Percentiles rank a stretch among this genome's conserved stretches.
Evolutionary conservation across 2,329 filamentous ascomycete genomes (phyloP).

Genomic region (Helotiales sp.): DNA sequence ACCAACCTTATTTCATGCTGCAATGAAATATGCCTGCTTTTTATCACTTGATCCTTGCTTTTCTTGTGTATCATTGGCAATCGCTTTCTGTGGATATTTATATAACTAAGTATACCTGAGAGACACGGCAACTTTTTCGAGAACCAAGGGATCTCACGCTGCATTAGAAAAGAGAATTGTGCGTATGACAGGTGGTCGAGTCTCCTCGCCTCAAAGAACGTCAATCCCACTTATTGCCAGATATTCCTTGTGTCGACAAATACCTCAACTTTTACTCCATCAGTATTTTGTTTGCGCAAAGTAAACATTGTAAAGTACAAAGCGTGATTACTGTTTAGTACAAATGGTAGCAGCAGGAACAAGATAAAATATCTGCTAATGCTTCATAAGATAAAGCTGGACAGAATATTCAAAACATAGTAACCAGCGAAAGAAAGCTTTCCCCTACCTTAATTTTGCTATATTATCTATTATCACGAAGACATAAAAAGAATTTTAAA

Average conservation of each 20-base stretch:
- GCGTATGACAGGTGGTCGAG: background rate
- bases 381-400: background rate
- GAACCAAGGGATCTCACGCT: background rate
- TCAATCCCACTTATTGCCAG: background rate
- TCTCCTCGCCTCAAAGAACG: background rate
- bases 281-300: background rate
- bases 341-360: background rate
- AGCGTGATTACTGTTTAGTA: background rate
- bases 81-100: background rate
- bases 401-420: background rate
- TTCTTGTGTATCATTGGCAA: conserved; percentile 2
- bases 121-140: background rate
- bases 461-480: background rate
- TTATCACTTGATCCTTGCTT: background rate
- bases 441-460: background rate
- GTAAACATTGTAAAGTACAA: background rate
- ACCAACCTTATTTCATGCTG: no score
- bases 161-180: background rate
- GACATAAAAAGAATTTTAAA: no score
- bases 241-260: background rate
- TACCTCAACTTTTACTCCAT: background rate
- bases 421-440: background rate
- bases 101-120: background rate
- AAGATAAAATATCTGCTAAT: background rate
- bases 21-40: conserved; percentile 1